A percentile compares a stretch with the other conserved stretches of the same genome.
Conservation (phyloP, 2,329 filamentous ascomycete species). For the Pseudocercospora ulei region DNA sequence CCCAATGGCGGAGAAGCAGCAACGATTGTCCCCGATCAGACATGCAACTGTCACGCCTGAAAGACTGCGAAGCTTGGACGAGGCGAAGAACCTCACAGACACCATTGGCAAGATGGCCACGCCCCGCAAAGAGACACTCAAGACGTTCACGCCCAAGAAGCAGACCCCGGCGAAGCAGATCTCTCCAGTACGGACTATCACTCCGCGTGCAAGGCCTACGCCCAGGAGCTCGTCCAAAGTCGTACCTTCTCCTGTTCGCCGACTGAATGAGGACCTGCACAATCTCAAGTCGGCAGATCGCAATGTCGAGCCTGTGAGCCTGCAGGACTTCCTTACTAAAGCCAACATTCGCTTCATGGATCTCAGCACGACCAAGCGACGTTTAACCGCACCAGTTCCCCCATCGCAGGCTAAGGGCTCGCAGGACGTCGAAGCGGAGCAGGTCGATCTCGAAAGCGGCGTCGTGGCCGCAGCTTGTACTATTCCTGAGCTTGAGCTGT, state of each 20-base stretch:
- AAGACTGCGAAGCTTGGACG: conserved; percentile 17
- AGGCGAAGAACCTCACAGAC: conserved; percentile 29
- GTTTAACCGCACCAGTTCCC: conserved; percentile 62
- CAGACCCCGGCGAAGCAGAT: conserved; percentile 34
- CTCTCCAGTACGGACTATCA: conserved; percentile 38
- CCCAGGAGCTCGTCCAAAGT: conserved; percentile 23
- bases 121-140: conserved; percentile 40
- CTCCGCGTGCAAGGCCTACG: conserved; percentile 29
- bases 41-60: conserved; percentile 17
- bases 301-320: conserved; percentile 42
- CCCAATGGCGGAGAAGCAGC: conserved; percentile 27
- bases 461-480: conserved; percentile 86
- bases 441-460: conserved; percentile 55
- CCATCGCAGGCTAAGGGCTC: conserved; percentile 33
- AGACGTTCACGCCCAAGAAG: conserved; percentile 37
- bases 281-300: conserved; percentile 17
- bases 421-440: conserved; percentile 32
- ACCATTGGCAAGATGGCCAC: conserved; percentile 44
- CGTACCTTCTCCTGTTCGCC: conserved; percentile 24
- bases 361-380: conserved; percentile 85
- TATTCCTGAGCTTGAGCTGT: conserved; percentile 84
- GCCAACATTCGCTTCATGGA: conserved; percentile 98
- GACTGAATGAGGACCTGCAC: conserved; percentile 28
- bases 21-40: conserved; percentile 23
- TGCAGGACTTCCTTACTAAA: conserved; percentile 89